Base-by-base conservation (phyloP, 495 filamentous ascomycete genomes). In the Haplographium delicatum region DNA sequence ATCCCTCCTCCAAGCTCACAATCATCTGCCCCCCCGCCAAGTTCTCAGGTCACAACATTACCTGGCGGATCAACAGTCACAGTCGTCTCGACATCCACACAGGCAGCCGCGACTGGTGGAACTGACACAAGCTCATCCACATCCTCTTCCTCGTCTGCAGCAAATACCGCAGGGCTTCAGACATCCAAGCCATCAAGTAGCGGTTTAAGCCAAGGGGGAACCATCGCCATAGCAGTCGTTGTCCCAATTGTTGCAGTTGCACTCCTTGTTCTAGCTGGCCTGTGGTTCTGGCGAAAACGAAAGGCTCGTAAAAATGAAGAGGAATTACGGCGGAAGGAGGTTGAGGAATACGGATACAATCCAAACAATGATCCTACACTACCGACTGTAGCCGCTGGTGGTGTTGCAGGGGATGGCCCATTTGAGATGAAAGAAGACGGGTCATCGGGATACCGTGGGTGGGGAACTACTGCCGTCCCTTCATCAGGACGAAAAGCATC, bases 271-370 rank as follows among this genome's bases (percentile, higher is more conserved):
- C 60, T 89, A 24, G 81, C 74, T 4, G 82, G 83, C 1, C 70
- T 97, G 33, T 90, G 84, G 63, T 77, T 95, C 53, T 98, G 89
- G 88, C 81, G 86, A 56, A 88, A 79, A 68, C 81, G 88, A 44
- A 95, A 91, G 67, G 81, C 84, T 56, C 80, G 83, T 31, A 95
- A 86, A 69, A 83, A 83, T 35, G 83, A 81, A n/a, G 87, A 88
- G 58, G 93, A 96, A 55, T 80, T 88, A 43, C 77, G 93, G 45
- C 78, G 90, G 47, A 95, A 96, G 66, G 94, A 97, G 62, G 87
- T 95, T 2, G 91, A 96, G 64, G 93, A 96, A 58, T 96, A 96
- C 63, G 84, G 83, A 18, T 96, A 89, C 72, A 97, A 96, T 63
- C 93, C 91, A 6, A 97, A 96, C 67, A 80, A 88, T 47, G 91